These are phyloP conservation scores for Penicillium sp. DNA, from an alignment of 2,329 filamentous ascomycete genomes.

Conservation along the genomic window DNA sequence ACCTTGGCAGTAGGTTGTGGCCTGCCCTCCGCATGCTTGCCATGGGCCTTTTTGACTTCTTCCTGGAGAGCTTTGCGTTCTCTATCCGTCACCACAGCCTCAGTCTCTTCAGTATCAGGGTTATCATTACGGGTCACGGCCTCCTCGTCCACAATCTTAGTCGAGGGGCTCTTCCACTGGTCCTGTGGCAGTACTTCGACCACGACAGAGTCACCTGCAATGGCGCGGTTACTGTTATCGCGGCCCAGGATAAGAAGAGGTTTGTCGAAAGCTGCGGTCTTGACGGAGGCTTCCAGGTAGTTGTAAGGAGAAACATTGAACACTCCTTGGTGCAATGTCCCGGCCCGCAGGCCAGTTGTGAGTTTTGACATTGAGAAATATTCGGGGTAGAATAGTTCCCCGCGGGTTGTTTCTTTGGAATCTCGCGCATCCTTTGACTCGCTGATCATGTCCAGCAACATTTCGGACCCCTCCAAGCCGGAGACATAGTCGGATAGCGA, in stretches of 20 bases:
- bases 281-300: constrained; percentile 89
- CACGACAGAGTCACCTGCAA: constrained; percentile 89
- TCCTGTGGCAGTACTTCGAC: constrained; percentile 90
- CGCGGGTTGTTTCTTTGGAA: constrained; percentile 59
- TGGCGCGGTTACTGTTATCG: constrained; percentile 92
- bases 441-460: constrained; percentile 88
- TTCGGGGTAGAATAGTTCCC: constrained; percentile 78
- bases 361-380: constrained; percentile 87
- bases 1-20: constrained; percentile 89
- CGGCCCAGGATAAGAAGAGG: constrained; percentile 82
- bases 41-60: constrained; percentile 82
- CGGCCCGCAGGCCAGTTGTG: constrained; percentile 88
- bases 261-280: constrained; percentile 86
- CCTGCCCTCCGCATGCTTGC: constrained; percentile 68
- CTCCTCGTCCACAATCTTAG: constrained; percentile 94
- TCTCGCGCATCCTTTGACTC: constrained; percentile 68
- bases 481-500: constrained; percentile 76
- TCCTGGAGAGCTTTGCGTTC: constrained; percentile 86
- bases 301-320: constrained; percentile 98
- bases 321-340: constrained; percentile 85
- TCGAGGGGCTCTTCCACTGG: constrained; percentile 95
- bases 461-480: constrained; percentile 77
- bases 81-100: constrained; percentile 79
- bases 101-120: constrained; percentile 72
- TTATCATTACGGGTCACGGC: constrained; percentile 90